Base-by-base conservation (phyloP, 257 asterid genomes). In the Nicotiana noctiflora region DNA sequence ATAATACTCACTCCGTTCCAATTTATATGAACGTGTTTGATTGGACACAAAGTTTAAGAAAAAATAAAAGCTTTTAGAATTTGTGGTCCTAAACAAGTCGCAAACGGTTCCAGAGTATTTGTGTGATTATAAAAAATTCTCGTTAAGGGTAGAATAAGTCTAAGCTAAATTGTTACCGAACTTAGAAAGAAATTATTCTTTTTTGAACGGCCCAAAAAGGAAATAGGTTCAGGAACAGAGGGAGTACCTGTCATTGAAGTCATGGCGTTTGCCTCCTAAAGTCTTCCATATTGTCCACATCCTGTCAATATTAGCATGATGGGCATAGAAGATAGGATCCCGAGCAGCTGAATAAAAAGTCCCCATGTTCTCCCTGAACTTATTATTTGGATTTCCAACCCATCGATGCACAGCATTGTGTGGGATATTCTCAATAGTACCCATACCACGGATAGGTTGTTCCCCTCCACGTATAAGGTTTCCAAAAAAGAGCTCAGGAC, bases 271-370 rank as follows among this genome's bases (percentile, higher is more conserved):
- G 25, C 68, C 87, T 7, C 85, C 85, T 49, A 85, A 51, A 10
- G 62, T 44, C 4, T 77, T 62, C 97, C 95, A 91, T 0, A 89
- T 59, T 0, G 90, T 27, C 97, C 97, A 93, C 97, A 93, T 83
- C 0, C 97, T 61, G 32, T 93, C 97, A 0, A 90, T 88, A 25
- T 91, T 91, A 0, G 90, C 83, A 85, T 93, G 97, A 67, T 91
- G 97, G 40, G 76, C 78, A 60, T 89, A 93, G 86, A 93, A 93
- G 21, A 87, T 0, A 0, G 83, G 25, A 79, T 93, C 97, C 81
- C 94, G 81, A 0, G 88, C 94, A 0, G 97, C 93, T 0, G 94
- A 90, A 80, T 92, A 89, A 75, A 91, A 91, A 82, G 90, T 91
- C 0, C 97, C 97, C 94, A 92, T 84, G 83, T 92, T 86, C 32